Evolutionary conservation across 2,329 filamentous ascomycete genomes (phyloP).

Genomic region (Diaporthe amygdali): DNA sequence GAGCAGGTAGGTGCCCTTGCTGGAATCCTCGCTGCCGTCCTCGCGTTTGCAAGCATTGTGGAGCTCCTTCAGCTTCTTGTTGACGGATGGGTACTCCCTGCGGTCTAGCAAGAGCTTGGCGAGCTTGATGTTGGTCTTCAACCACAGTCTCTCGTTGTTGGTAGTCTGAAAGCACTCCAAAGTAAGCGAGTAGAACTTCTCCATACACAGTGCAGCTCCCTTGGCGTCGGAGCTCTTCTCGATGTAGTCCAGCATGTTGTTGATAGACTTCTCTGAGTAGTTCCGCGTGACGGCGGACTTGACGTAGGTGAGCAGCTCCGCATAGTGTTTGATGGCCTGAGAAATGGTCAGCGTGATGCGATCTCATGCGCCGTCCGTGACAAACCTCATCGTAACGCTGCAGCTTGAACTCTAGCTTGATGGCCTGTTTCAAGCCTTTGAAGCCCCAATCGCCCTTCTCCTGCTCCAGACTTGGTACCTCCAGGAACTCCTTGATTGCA

Average conservation of each 20-base stretch:
- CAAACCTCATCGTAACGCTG: constrained; percentile 77
- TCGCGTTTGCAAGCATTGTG: constrained; percentile 87
- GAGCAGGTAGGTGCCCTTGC: constrained; percentile 93
- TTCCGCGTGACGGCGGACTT: constrained; percentile 96
- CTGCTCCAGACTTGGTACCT: constrained; percentile 79
- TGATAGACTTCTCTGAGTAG: constrained; percentile 99
- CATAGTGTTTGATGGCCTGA: constrained; percentile 89
- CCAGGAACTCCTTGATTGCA: constrained; percentile 91
- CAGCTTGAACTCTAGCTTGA: constrained; percentile 96
- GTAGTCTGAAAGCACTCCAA: constrained; percentile 95
- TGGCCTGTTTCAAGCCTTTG: constrained; percentile 96
- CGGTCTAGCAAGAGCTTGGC: constrained; percentile 89
- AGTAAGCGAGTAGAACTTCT: constrained; percentile 92
- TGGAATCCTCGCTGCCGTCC: constrained; percentile 88
- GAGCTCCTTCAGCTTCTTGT: constrained; percentile 84
- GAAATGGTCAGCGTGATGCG: constrained; percentile 30
- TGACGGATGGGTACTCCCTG: constrained; percentile 82
- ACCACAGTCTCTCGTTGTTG: constrained; percentile 95
- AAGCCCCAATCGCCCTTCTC: constrained; percentile 99
- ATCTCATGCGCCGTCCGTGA: constrained; percentile 40
- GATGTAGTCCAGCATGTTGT: constrained; percentile 98
- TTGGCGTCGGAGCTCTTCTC: constrained; percentile 83
- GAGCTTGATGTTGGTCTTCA: constrained; percentile 98
- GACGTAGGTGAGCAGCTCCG: constrained; percentile 94
- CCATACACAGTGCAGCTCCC: constrained; percentile 81